Conservation (phyloP, 345 rosid species). For the Mangifera indica region DNA sequence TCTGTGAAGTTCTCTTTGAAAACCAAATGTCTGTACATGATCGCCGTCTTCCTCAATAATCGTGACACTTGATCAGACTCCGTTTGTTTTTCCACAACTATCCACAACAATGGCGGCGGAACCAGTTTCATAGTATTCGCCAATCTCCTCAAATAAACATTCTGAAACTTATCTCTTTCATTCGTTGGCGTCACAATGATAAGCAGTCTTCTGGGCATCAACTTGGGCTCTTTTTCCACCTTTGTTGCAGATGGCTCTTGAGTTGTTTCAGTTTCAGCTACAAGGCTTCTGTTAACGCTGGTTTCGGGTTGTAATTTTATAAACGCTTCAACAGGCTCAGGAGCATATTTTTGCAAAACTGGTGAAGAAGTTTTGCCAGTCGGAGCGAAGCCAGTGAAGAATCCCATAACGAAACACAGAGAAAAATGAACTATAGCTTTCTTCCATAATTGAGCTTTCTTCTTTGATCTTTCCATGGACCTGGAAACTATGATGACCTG, state of each 20-base stretch:
- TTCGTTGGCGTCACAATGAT: slow-evolving; percentile 66
- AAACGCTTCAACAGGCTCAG: slow-evolving; percentile 30
- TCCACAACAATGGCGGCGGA: slow-evolving; percentile 76
- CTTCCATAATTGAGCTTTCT: slow-evolving; percentile 78
- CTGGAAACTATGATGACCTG: neutral
- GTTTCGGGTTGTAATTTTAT: slow-evolving; percentile 4
- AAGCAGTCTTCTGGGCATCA: slow-evolving; percentile 43
- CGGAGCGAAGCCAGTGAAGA: slow-evolving; percentile 89
- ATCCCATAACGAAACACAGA: slow-evolving; percentile 84
- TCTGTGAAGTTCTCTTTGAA: slow-evolving; percentile 66
- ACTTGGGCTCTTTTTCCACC: slow-evolving; percentile 13
- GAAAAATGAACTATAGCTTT: slow-evolving; percentile 77
- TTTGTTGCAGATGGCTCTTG: slow-evolving; percentile 28
- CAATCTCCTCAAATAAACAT: slow-evolving; percentile 63
- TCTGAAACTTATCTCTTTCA: slow-evolving; percentile 32
- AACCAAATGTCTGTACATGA: slow-evolving; percentile 81
- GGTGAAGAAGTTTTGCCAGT: slow-evolving; percentile 44
- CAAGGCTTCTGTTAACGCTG: slow-evolving; percentile 30
- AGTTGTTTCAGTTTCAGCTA: slow-evolving; percentile 13
- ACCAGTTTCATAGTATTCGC: slow-evolving; percentile 61
- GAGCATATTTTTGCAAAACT: slow-evolving; percentile 29
- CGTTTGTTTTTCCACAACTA: slow-evolving; percentile 60
- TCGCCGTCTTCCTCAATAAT: slow-evolving; percentile 65
- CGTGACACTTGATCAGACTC: slow-evolving; percentile 42
- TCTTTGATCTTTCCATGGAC: slow-evolving; percentile 75